phyloP scores from a whole-genome alignment of 139 green algal species.

The Coelastrella sp. region DNA sequence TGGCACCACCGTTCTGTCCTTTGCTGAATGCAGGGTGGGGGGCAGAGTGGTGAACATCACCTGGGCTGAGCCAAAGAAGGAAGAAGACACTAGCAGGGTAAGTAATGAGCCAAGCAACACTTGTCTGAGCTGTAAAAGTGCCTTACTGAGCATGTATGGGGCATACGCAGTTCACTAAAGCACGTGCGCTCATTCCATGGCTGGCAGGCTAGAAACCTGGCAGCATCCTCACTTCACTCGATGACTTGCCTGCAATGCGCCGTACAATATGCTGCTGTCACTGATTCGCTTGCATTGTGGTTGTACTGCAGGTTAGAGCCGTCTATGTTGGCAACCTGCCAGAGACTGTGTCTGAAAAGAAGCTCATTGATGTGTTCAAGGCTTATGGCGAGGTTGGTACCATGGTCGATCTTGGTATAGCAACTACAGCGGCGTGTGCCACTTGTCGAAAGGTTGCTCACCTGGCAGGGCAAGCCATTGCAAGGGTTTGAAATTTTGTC shows the following conservation, averaged over 20 bases:
- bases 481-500: no score
- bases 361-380: slow-evolving; percentile 79
- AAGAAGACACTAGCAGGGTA: slow-evolving; percentile 48
- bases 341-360: slow-evolving; percentile 70
- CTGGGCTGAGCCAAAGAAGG: slow-evolving; percentile 80
- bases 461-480: no score
- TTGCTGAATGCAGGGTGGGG: slow-evolving; percentile 44
- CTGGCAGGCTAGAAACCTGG: no score
- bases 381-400: slow-evolving; percentile 74
- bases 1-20: no score
- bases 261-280: no score
- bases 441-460: no score
- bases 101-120: not conserved
- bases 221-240: no score
- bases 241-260: no score
- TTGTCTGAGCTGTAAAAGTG: no score
- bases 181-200: no score
- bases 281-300: not conserved
- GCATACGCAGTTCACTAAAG: no score
- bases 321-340: slow-evolving; percentile 91
- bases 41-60: slow-evolving; percentile 75
- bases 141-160: no score
- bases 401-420: not conserved
- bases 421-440: not conserved
- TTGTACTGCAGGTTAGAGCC: slow-evolving; percentile 71